Evolutionary conservation across 1,284 basidiomycete genomes (phyloP), one percentile per base, ranked within the genome.

Genomic region (Fistulinella cinereoalba): DNA sequence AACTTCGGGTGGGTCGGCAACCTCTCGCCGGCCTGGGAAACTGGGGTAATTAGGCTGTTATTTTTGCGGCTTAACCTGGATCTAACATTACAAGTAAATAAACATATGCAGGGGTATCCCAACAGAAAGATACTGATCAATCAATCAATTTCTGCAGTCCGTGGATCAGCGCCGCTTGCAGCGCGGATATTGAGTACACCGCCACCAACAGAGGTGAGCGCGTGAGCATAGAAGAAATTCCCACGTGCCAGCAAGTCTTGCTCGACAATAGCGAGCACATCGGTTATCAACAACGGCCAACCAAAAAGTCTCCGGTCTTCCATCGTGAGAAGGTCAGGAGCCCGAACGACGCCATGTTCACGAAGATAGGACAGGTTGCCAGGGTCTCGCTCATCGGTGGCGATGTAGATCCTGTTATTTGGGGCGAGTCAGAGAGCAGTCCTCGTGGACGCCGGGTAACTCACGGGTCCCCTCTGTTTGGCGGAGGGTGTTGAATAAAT

Each of bases 191-290:
- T 75, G n/a, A 70, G 34, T 24, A 63, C 57, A 32, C 64, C 64
- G 3, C 64, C 62, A 1, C 64, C 71, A n/a, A 75, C 67, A 10
- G 72, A 73, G 50, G 71, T 74, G 56, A 76, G 59, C 1, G 66
- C 69, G 51, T 75, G 73, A 6, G 69, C 76, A 25, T 76, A 76
- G 46, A 78, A 77, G 55, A 63, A 77, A 18, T 61, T 60, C 5
- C 57, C 57, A 8, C 63, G 66, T 5, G 66, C 64, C 12, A 76
- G 54, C 23, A 75, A 54, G 22, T 67, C 65, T 56, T 78, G 76
- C 50, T 76, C 74, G 21, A 77, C 64, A 27, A 78, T 53, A 6
- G 70, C 72, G 13, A 73, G 62, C 9, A 77, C 64, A 44, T 78
- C 76, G 41, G 70, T 71, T 46, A 76, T 54, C 54, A 75, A 56